Evolutionary conservation across 2,329 filamentous ascomycete genomes (phyloP).

Genomic region (Cyphellophora attinorum): DNA sequence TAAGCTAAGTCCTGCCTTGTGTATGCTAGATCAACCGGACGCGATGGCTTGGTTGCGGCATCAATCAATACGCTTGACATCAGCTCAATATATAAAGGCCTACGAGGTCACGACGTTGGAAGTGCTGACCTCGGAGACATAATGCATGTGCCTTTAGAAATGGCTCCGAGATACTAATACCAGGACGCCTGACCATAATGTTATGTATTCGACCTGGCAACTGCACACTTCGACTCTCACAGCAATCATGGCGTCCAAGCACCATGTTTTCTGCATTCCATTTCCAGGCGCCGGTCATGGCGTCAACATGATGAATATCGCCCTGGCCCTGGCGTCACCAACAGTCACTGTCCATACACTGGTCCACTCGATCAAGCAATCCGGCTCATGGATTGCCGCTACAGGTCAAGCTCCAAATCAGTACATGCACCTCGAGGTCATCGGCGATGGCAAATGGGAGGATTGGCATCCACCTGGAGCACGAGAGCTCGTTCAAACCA

Average conservation of each 20-base stretch:
- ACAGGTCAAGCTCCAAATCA: constrained; percentile 1
- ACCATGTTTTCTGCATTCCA: background rate
- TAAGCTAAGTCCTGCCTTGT: too few relatives aligned
- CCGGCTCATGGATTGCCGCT: background rate
- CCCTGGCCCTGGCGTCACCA: background rate
- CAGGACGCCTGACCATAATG: too few relatives aligned
- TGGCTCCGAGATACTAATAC: too few relatives aligned
- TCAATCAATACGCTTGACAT: too few relatives aligned
- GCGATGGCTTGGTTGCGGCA: too few relatives aligned
- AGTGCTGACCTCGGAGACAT: too few relatives aligned
- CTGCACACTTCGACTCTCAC: too few relatives aligned
- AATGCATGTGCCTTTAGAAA: too few relatives aligned
- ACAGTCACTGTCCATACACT: background rate
- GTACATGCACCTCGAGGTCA: background rate
- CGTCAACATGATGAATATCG: constrained; percentile 2
- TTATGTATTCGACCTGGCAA: too few relatives aligned
- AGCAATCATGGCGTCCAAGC: constrained; percentile 12
- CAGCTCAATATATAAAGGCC: too few relatives aligned
- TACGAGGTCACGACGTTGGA: too few relatives aligned
- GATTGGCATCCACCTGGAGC: constrained; percentile 1
- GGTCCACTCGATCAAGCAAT: background rate
- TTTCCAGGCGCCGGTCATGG: constrained; percentile 2
- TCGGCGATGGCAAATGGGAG: constrained; percentile 2
- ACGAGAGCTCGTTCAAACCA: background rate
- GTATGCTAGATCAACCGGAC: too few relatives aligned